Conservation (phyloP, 371 early-diverging fungal species). For the Aphelidium insulamus region DNA sequence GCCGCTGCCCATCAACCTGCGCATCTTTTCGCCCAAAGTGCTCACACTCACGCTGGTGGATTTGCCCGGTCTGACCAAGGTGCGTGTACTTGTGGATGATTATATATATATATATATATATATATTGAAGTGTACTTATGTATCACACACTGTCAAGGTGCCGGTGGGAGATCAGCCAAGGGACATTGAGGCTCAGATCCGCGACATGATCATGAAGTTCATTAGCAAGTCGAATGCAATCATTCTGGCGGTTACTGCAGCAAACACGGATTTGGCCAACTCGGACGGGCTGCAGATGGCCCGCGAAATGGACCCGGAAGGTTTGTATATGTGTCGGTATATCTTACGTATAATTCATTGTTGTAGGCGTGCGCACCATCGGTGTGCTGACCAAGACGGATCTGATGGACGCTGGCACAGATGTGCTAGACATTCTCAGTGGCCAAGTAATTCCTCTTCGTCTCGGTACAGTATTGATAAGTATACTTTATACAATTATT, state of each 20-base stretch:
- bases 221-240: constrained; percentile 87
- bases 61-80: constrained; percentile 93
- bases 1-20: constrained; percentile 81
- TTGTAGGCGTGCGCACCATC: constrained; percentile 52
- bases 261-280: constrained; percentile 96
- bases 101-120: constrained; percentile 3
- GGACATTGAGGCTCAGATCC: constrained; percentile 92
- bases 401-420: constrained; percentile 98
- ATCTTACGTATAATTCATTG: neutral
- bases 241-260: constrained; percentile 93
- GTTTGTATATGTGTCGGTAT: constrained; percentile 8
- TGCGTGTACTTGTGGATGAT: constrained; percentile 3
- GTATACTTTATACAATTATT: neutral
- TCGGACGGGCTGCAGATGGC: constrained; percentile 95
- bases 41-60: constrained; percentile 94
- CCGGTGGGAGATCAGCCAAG: constrained; percentile 97
- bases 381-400: constrained; percentile 99
- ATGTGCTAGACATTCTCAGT: constrained; percentile 94
- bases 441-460: constrained; percentile 85
- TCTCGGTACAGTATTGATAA: constrained; percentile 47
- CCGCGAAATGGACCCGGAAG: constrained; percentile 93
- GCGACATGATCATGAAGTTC: constrained; percentile 90
- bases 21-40: constrained; percentile 84
- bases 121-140: constrained; percentile 8
- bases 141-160: constrained; percentile 23